Percentiles rank a stretch among this genome's conserved stretches.
Evolutionary conservation across 108 stramenopile genomes (phyloP).

Genomic region (Poteriospumella lacustris): DNA sequence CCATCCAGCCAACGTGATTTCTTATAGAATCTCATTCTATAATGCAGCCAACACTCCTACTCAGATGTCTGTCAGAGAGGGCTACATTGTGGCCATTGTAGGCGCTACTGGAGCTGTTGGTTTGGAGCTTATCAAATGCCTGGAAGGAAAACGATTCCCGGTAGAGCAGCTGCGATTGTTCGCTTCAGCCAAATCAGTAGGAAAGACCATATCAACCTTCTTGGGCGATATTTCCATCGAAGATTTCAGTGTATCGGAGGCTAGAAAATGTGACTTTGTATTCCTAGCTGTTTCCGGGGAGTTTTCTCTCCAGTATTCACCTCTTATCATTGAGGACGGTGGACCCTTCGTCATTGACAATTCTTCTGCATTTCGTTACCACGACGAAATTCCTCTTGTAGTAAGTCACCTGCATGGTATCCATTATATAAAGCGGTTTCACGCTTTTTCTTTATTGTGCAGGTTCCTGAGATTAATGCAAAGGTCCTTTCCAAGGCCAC

Average conservation of each 20-base stretch:
- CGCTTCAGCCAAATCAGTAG: constrained; percentile 67
- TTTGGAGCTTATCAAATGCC: constrained; percentile 77
- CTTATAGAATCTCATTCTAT: too few relatives aligned
- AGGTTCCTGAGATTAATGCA: constrained; percentile 85
- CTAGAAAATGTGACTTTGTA: constrained; percentile 73
- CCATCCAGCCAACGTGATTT: too few relatives aligned
- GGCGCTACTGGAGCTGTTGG: constrained; percentile 97
- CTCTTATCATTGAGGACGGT: constrained; percentile 43
- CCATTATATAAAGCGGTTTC: not conserved
- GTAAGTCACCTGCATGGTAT: constrained; percentile 36
- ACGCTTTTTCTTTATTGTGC: not conserved
- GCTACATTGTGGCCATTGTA: constrained; percentile 77
- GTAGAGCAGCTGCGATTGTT: constrained; percentile 63
- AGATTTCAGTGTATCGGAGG: constrained; percentile 63
- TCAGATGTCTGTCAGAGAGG: too few relatives aligned
- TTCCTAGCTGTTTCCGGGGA: constrained; percentile 83
- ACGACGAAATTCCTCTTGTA: constrained; percentile 78
- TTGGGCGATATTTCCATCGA: constrained; percentile 78
- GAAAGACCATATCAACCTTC: constrained; percentile 65
- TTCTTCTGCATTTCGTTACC: constrained; percentile 18
- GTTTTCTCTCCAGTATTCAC: constrained; percentile 73
- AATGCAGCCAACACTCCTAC: too few relatives aligned
- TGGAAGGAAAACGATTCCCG: constrained; percentile 68
- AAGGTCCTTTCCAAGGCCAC: constrained; percentile 67
- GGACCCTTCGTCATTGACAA: constrained; percentile 1